Conservation (phyloP, 345 rosid species). For the Abelmoschus esculentus region DNA sequence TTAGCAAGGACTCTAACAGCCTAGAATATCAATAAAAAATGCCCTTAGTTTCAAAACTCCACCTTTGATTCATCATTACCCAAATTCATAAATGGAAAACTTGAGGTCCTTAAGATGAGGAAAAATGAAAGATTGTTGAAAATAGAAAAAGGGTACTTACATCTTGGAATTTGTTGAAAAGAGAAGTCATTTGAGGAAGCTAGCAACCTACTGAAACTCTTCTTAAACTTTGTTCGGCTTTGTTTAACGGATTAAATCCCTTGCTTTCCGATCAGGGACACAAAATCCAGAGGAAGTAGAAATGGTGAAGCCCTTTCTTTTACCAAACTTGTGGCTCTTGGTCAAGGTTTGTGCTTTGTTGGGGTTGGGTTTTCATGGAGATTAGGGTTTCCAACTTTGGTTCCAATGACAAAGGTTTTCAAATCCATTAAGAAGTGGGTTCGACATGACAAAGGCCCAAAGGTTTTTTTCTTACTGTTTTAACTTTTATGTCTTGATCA, state of each 20-base stretch:
- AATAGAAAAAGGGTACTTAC: slow-evolving; percentile 13
- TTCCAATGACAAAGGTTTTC: not conserved
- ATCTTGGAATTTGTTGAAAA: slow-evolving; percentile 42
- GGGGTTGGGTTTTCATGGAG: not conserved
- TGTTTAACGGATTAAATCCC: not conserved
- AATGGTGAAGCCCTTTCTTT: not conserved
- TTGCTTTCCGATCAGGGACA: not conserved
- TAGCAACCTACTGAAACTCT: not conserved
- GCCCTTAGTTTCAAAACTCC: not conserved
- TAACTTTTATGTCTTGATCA: no score
- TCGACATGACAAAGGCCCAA: not conserved
- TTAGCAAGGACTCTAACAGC: slow-evolving; percentile 60
- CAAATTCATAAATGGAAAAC: not conserved
- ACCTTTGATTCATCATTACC: not conserved
- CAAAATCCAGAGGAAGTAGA: not conserved
- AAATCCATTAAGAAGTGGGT: not conserved
- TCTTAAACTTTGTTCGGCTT: not conserved
- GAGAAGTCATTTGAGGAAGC: slow-evolving; percentile 30
- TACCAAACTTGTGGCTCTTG: not conserved
- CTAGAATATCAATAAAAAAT: slow-evolving; percentile 28
- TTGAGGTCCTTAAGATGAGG: not conserved
- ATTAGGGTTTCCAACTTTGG: not conserved
- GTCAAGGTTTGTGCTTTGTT: not conserved
- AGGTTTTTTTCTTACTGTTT: no score
- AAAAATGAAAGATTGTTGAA: not conserved